These are phyloP conservation scores for Penicillium crystallinum DNA, from an alignment of 495 filamentous ascomycete genomes.

Conservation along the genomic window DNA sequence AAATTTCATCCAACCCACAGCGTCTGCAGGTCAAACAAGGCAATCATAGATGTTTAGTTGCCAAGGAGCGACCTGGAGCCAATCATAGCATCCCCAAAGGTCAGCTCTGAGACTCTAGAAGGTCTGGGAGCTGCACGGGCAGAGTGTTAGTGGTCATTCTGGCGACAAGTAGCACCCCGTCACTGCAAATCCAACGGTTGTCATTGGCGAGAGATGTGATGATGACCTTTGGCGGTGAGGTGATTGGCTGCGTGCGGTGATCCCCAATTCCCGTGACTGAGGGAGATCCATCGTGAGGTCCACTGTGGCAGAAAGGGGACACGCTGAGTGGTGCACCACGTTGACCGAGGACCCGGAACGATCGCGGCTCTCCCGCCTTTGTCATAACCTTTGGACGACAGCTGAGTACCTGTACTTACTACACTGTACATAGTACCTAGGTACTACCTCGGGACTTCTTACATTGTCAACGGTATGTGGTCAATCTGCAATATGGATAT, in stretches of 20 bases:
- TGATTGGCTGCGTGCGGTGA: slow-evolving; percentile 11
- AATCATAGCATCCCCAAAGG: slow-evolving; percentile 15
- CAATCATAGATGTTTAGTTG: slow-evolving; percentile 10
- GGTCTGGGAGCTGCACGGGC: not conserved
- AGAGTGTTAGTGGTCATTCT: not conserved
- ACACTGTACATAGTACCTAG: too few species aligned
- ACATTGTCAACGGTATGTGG: too few species aligned
- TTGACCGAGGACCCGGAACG: not conserved
- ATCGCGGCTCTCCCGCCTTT: not conserved
- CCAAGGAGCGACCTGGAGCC: slow-evolving; percentile 1
- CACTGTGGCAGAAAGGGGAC: not conserved
- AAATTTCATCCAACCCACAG: not conserved
- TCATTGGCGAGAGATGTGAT: slow-evolving; percentile 4
- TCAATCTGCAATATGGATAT: too few species aligned
- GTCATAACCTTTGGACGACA: not conserved
- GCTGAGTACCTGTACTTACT: too few species aligned
- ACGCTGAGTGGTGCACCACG: not conserved
- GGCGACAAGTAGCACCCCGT: not conserved
- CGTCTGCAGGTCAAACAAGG: slow-evolving; percentile 6
- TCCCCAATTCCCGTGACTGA: not conserved
- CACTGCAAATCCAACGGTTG: slow-evolving; percentile 2
- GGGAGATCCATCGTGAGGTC: not conserved
- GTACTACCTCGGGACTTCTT: too few species aligned
- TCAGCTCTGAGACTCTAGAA: slow-evolving; percentile 11
- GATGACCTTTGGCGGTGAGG: slow-evolving; percentile 9